Percentiles rank a stretch among this genome's conserved stretches.
phyloP scores from a whole-genome alignment of 805 yeast genomes.

The Saturnispora diversa region DNA sequence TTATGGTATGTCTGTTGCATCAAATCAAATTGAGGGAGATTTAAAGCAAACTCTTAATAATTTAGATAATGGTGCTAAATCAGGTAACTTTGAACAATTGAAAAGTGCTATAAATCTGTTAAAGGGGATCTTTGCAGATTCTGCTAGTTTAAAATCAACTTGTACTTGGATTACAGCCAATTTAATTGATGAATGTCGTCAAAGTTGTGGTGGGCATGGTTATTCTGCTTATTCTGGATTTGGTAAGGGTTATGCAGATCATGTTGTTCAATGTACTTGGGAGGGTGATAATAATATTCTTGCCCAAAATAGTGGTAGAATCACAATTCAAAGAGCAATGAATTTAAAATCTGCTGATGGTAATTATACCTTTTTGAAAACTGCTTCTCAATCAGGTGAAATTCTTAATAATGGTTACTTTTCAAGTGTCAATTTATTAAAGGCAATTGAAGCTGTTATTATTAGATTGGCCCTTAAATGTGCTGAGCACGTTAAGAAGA shows the following conservation, averaged over 20 bases:
- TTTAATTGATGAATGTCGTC: conserved; percentile 83
- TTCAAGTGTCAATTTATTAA: conserved; percentile 27
- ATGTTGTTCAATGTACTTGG: conserved; percentile 99
- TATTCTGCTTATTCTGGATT: conserved; percentile 89
- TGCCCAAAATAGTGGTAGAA: conserved; percentile 77
- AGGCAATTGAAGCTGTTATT: conserved; percentile 35
- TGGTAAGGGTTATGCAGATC: conserved; percentile 81
- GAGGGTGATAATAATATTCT: conserved; percentile 93
- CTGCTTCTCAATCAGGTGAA: conserved; percentile 24
- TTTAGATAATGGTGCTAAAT: conserved; percentile 46
- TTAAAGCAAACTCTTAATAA: conserved; percentile 42
- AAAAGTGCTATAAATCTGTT: conserved; percentile 46
- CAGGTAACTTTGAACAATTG: conserved; percentile 39
- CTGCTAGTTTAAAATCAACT: conserved; percentile 84
- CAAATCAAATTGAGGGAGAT: conserved; percentile 49
- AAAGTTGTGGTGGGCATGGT: conserved; percentile 95
- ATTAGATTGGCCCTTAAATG: conserved; percentile 32
- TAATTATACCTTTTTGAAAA: conserved; percentile 34
- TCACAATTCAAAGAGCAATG: conserved; percentile 48
- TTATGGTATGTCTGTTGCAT: conserved; percentile 67
- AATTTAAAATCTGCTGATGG: conserved; percentile 31
- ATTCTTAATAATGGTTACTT: conserved; percentile 23
- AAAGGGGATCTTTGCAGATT: conserved; percentile 72
- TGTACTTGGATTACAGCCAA: conserved; percentile 80
- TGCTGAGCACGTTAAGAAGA: conserved; percentile 27